Evolutionary conservation across 1,139 yeast species (phyloP).

Genomic region (Yarrowia galli): DNA sequence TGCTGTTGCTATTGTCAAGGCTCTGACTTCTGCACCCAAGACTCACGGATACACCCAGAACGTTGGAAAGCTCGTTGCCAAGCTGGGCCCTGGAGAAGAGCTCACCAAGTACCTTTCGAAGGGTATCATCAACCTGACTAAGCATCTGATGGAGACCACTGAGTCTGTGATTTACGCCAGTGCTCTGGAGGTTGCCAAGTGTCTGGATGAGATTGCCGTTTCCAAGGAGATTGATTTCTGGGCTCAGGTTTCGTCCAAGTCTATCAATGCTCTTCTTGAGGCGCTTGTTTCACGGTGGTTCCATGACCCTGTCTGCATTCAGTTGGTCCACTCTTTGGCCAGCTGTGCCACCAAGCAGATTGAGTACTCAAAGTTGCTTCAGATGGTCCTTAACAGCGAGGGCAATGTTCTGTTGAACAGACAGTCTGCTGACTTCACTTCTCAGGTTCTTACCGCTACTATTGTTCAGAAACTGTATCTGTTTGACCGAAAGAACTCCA

Average conservation of each 20-base stretch:
- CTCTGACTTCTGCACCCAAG: constrained; percentile 24
- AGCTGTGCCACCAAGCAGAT: constrained; percentile 54
- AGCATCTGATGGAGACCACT: constrained; percentile 45
- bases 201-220: constrained; percentile 39
- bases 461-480: constrained; percentile 46
- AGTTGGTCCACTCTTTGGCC: constrained; percentile 55
- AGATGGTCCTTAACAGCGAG: constrained; percentile 65
- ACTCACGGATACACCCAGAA: constrained; percentile 28
- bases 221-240: constrained; percentile 51
- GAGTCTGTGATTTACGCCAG: constrained; percentile 38
- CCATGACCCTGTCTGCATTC: constrained; percentile 53
- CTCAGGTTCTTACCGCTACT: constrained; percentile 40
- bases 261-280: constrained; percentile 73
- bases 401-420: constrained; percentile 33
- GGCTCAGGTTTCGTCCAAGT: constrained; percentile 56
- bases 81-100: neutral
- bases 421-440: neutral
- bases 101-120: constrained; percentile 40
- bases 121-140: constrained; percentile 46
- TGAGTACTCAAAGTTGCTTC: constrained; percentile 64
- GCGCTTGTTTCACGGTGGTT: constrained; percentile 65
- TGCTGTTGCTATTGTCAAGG: neutral
- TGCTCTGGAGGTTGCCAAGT: constrained; percentile 39
- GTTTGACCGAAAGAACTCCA: constrained; percentile 12
- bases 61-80: constrained; percentile 6